Evolutionary conservation across 176 grass and related monocot species (phyloP).

Genomic region (Juncus inflexus): DNA sequence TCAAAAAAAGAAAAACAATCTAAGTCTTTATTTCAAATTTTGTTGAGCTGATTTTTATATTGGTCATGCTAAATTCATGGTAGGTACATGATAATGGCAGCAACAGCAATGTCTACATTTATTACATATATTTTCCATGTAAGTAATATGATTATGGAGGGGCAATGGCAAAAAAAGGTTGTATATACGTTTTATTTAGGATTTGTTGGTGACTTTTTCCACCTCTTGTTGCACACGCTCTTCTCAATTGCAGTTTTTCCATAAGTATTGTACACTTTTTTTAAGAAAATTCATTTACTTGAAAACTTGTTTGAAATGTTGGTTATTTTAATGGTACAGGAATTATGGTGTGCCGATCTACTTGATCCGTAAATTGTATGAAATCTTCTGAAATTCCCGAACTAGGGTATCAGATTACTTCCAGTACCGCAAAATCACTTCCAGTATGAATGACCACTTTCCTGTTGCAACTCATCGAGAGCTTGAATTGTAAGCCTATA

Average conservation of each 20-base stretch:
- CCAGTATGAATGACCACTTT: constrained; percentile 97
- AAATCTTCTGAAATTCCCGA: constrained; percentile 90
- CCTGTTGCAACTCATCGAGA: constrained; percentile 78
- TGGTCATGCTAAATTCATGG: neutral
- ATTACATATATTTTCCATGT: constrained; percentile 95
- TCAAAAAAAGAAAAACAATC: no score
- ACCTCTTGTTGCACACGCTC: constrained; percentile 86
- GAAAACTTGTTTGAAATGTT: neutral
- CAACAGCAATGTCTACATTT: constrained; percentile 75
- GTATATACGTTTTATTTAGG: constrained; percentile 98
- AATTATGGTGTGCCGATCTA: constrained; percentile 95
- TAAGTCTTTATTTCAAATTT: no score
- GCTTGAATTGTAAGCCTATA: constrained; percentile 59
- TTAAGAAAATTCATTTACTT: constrained; percentile 3
- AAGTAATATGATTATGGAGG: constrained; percentile 88
- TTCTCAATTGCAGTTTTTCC: constrained; percentile 90
- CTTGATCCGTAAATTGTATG: constrained; percentile 88
- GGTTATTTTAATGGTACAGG: constrained; percentile 42
- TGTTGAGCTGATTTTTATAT: no score
- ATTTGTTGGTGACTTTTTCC: constrained; percentile 86
- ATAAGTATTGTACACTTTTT: constrained; percentile 52
- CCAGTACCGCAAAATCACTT: constrained; percentile 91
- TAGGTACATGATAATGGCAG: constrained; percentile 94
- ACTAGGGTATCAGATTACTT: constrained; percentile 74
- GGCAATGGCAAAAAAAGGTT: constrained; percentile 94